A percentile compares a stretch with the other conserved stretches of the same genome.
Conservation (phyloP, 768 basidiomycete species). For the Mycena capillaripes region DNA sequence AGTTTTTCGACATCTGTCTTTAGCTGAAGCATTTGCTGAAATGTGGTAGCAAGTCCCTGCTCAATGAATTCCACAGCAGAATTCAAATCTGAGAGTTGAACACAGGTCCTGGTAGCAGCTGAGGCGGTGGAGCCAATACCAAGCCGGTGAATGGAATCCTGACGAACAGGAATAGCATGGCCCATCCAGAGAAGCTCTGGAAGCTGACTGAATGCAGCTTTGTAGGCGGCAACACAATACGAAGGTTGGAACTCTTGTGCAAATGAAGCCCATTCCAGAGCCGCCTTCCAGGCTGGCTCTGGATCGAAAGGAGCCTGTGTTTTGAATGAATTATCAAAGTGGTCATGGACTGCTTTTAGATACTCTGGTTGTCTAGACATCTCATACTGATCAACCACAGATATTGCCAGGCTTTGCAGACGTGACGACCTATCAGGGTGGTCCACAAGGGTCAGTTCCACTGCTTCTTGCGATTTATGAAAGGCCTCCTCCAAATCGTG, state of each 20-base stretch:
- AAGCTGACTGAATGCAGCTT: not conserved
- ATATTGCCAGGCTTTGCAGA: not conserved
- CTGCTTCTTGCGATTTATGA: not conserved
- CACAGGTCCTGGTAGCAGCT: not conserved
- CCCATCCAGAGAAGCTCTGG: not conserved
- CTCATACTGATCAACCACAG: not conserved
- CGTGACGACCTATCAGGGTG: not conserved
- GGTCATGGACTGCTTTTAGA: not conserved
- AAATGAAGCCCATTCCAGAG: not conserved
- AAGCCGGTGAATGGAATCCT: not conserved
- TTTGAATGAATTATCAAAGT: not conserved
- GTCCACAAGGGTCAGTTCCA: not conserved
- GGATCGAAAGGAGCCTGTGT: not conserved
- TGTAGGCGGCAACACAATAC: not conserved
- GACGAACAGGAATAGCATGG: not conserved
- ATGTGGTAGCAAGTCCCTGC: not conserved
- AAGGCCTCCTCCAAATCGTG: not conserved
- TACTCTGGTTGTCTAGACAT: not conserved
- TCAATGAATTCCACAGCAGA: not conserved
- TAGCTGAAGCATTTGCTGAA: not conserved
- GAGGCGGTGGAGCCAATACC: not conserved
- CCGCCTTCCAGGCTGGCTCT: not conserved
- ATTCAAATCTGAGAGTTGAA: not conserved
- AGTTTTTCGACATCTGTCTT: not conserved
- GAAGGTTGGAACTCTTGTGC: not conserved